Percentiles rank a stretch among this genome's conserved stretches.
These are phyloP conservation scores for Boletus putidus DNA, from an alignment of 1,284 basidiomycete genomes.

Conservation along the genomic window DNA sequence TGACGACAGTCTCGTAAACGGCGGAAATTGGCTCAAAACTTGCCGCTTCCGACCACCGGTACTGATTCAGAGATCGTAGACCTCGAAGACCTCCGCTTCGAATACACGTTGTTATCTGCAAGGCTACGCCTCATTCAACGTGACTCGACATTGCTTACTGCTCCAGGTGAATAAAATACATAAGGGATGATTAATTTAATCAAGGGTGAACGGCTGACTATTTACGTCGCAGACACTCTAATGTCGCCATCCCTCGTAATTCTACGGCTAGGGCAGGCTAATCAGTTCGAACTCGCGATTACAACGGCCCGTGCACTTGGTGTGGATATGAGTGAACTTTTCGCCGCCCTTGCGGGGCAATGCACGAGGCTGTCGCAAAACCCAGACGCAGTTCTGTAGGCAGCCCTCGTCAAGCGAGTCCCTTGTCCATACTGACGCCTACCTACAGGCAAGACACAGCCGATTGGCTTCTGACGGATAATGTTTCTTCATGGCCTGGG, in stretches of 20 bases:
- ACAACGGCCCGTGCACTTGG: slow-evolving; percentile 72
- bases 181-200: slow-evolving; percentile 28
- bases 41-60: slow-evolving; percentile 74
- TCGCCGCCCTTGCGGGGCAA: slow-evolving; percentile 74
- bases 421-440: slow-evolving; percentile 15
- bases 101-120: slow-evolving; percentile 79
- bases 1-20: slow-evolving; percentile 59
- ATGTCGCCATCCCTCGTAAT: slow-evolving; percentile 75
- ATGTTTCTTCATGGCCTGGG: slow-evolving; percentile 81
- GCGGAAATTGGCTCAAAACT: slow-evolving; percentile 68
- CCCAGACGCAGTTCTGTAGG: slow-evolving; percentile 56
- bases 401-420: slow-evolving; percentile 19
- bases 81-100: slow-evolving; percentile 80
- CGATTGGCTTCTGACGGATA: slow-evolving; percentile 82
- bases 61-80: slow-evolving; percentile 75
- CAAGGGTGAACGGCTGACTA: slow-evolving; percentile 14
- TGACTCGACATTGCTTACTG: slow-evolving; percentile 53
- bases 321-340: slow-evolving; percentile 87
- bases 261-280: slow-evolving; percentile 76
- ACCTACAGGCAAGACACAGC: slow-evolving; percentile 59
- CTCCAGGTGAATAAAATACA: slow-evolving; percentile 44
- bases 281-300: slow-evolving; percentile 81
- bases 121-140: slow-evolving; percentile 73
- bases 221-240: slow-evolving; percentile 53
- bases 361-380: slow-evolving; percentile 74